phyloP scores from a whole-genome alignment of 2,329 filamentous ascomycete genomes.

The Xylariaceae sp. region DNA sequence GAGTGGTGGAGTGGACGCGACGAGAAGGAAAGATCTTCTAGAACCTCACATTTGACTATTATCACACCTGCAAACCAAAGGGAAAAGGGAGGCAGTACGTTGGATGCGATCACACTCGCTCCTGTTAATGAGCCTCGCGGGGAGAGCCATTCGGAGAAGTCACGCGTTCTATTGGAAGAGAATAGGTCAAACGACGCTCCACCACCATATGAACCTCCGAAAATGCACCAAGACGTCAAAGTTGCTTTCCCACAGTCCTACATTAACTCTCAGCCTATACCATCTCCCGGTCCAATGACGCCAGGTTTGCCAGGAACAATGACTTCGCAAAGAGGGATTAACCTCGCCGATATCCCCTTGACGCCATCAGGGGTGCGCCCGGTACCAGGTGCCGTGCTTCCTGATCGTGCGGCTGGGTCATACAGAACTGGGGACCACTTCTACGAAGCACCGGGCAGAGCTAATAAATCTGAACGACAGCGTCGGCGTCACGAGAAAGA shows the following conservation, averaged over 20 bases:
- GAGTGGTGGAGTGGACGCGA: slow-evolving; percentile 41
- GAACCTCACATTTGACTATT: slow-evolving; percentile 29
- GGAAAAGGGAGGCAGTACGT: slow-evolving; percentile 19
- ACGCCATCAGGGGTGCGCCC: slow-evolving; percentile 48
- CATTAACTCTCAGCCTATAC: slow-evolving; percentile 55
- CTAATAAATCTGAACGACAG: slow-evolving; percentile 56
- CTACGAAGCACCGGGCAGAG: slow-evolving; percentile 47
- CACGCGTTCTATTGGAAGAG: slow-evolving; percentile 48
- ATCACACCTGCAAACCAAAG: slow-evolving; percentile 27
- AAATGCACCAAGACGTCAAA: slow-evolving; percentile 50
- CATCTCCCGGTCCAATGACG: slow-evolving; percentile 67
- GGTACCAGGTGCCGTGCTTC: slow-evolving; percentile 44
- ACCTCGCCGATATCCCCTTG: slow-evolving; percentile 64
- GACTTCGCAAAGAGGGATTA: slow-evolving; percentile 66
- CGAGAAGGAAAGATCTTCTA: slow-evolving; percentile 35
- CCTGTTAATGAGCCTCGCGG: slow-evolving; percentile 39
- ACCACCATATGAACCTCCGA: slow-evolving; percentile 62
- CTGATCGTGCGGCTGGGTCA: slow-evolving; percentile 53
- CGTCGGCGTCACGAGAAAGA: slow-evolving; percentile 69
- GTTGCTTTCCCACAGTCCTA: slow-evolving; percentile 65
- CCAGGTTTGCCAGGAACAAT: slow-evolving; percentile 68
- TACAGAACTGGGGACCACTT: slow-evolving; percentile 55
- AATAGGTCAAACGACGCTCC: slow-evolving; percentile 51
- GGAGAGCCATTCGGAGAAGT: slow-evolving; percentile 47
- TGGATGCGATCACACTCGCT: slow-evolving; percentile 32